Conservation (phyloP, 1,139 yeast genomes). For the Magnusiomyces suaveolens region DNA sequence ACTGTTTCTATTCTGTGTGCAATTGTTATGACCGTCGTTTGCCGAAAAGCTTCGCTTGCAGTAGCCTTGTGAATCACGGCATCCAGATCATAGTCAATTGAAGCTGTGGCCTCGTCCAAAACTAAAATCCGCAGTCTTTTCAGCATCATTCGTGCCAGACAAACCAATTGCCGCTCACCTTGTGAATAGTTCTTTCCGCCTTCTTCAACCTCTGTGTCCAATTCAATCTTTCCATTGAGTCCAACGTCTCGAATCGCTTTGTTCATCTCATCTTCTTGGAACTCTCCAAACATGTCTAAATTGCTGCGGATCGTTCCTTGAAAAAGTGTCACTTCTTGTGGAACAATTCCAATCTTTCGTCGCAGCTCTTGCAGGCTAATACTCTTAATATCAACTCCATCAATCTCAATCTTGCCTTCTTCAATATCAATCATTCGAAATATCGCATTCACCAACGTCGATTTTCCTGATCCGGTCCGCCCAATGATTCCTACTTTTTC, state of each 20-base stretch:
- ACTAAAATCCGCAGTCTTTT: conserved; percentile 71
- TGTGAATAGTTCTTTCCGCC: conserved; percentile 84
- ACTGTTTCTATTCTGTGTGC: conserved; percentile 94
- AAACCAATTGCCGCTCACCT: conserved; percentile 87
- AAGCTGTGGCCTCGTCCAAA: conserved; percentile 94
- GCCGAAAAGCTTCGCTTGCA: conserved; percentile 70
- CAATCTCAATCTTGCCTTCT: conserved; percentile 65
- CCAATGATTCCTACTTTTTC: conserved; percentile 89
- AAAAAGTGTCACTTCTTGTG: conserved; percentile 94
- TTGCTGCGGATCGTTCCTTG: conserved; percentile 85
- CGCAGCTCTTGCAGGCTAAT: conserved; percentile 82
- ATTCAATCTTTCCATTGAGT: conserved; percentile 54
- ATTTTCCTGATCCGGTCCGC: conserved; percentile 95
- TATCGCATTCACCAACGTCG: conserved; percentile 78
- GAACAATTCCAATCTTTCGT: conserved; percentile 78
- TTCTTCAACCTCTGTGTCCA: conserved; percentile 59
- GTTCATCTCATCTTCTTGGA: conserved; percentile 75
- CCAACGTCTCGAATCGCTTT: conserved; percentile 76
- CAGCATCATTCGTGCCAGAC: conserved; percentile 78
- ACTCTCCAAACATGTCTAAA: conserved; percentile 69
- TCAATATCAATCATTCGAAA: conserved; percentile 83
- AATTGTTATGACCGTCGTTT: conserved; percentile 84
- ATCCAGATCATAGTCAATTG: conserved; percentile 94
- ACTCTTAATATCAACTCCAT: conserved; percentile 54
- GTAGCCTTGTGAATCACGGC: conserved; percentile 78